A percentile compares a stretch with the other conserved stretches of the same genome.
phyloP scores from a whole-genome alignment of 2,329 filamentous ascomycete genomes.

The Neonectria ditissima region DNA sequence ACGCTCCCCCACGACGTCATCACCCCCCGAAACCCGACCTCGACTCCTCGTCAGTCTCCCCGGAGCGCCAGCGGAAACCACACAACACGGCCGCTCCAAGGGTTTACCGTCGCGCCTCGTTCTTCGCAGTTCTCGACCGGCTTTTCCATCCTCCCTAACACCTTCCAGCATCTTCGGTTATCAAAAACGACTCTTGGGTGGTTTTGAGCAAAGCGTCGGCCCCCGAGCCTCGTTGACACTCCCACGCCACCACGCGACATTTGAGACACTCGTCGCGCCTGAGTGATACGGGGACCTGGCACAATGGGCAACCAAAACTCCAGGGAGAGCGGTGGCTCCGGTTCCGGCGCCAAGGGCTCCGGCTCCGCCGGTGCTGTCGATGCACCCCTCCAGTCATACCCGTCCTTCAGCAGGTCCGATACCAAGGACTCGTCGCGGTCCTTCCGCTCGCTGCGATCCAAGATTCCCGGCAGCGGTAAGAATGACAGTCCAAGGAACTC shows the following conservation, averaged over 20 bases:
- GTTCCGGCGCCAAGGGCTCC: conserved; percentile 64
- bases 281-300: conserved; percentile 34
- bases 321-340: conserved; percentile 62
- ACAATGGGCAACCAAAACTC: conserved; percentile 83
- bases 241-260: conserved; percentile 44
- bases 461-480: conserved; percentile 81
- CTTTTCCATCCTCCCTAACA: conserved; percentile 66
- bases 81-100: conserved; percentile 64
- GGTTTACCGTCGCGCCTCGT: conserved; percentile 57
- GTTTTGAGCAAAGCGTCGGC: conserved; percentile 32
- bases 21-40: conserved; percentile 35
- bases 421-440: conserved; percentile 93
- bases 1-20: conserved; percentile 44
- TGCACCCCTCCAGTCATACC: conserved; percentile 78
- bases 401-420: conserved; percentile 91
- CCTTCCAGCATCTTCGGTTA: conserved; percentile 28
- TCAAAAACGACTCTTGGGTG: conserved; percentile 28
- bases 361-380: conserved; percentile 58
- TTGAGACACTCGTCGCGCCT: conserved; percentile 45
- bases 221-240: conserved; percentile 37
- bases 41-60: conserved; percentile 38
- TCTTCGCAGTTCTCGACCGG: conserved; percentile 63
- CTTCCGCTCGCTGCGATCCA: conserved; percentile 85
- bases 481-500: conserved; percentile 87
- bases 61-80: conserved; percentile 48